Evolutionary conservation across 129 eudicot genomes (phyloP).

Genomic region (Chrysanthemum lavandulifolium): DNA sequence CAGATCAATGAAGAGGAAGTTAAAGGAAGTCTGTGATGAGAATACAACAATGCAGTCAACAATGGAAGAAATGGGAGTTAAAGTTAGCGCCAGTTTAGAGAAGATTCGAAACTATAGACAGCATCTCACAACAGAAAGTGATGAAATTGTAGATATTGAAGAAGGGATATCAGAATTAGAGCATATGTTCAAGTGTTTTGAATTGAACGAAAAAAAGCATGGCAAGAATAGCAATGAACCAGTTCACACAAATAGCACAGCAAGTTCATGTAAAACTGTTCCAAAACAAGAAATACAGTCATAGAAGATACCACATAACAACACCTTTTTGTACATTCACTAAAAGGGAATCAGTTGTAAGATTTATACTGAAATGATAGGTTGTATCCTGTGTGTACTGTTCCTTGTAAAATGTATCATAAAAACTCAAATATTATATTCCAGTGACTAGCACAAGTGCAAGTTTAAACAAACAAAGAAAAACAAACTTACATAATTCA

Average conservation of each 20-base stretch:
- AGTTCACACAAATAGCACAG: too few relatives aligned
- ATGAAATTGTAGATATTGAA: conserved; percentile 41
- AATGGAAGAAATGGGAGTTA: conserved; percentile 60
- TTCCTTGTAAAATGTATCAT: conserved; percentile 21
- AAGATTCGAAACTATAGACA: conserved; percentile 47
- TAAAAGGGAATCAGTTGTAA: conserved; percentile 23
- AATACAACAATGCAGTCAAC: conserved; percentile 40
- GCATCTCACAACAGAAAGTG: conserved; percentile 22
- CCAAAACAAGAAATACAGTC: conserved; percentile 23
- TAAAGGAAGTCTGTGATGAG: conserved; percentile 49
- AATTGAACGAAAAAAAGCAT: conserved; percentile 39
- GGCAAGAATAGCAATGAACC: conserved; percentile 33
- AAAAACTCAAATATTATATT: conserved; percentile 15
- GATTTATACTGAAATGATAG: conserved; percentile 19
- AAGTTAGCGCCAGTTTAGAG: conserved; percentile 42
- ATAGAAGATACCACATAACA: conserved; percentile 8
- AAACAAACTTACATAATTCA: neutral
- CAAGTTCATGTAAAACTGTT: neutral
- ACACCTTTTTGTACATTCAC: conserved; percentile 6
- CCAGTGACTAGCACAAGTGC: conserved; percentile 7
- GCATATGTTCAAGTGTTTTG: conserved; percentile 52
- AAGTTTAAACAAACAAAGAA: conserved; percentile 10
- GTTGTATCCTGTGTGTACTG: conserved; percentile 30
- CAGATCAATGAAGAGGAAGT: conserved; percentile 52
- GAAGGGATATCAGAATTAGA: conserved; percentile 60